Conservation (phyloP, 2,329 filamentous ascomycete species). For the Fusarium sterilihyphosum region DNA sequence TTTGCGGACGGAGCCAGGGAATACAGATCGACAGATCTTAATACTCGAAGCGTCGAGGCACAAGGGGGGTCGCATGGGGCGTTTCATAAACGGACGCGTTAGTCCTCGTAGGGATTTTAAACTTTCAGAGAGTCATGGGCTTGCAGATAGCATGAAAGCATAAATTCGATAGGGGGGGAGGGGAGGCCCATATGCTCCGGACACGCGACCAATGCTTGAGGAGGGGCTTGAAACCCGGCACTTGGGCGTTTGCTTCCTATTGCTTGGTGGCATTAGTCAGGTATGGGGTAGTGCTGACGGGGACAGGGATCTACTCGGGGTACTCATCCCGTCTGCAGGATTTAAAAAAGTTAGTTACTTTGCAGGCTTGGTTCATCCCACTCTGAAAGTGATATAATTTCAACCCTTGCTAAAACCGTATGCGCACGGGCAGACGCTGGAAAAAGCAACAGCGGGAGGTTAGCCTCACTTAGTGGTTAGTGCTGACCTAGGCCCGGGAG, state of each 20-base stretch:
- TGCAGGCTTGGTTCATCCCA: not conserved
- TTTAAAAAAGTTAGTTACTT: not conserved
- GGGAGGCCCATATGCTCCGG: not conserved
- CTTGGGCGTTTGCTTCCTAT: not conserved
- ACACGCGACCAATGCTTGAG: not conserved
- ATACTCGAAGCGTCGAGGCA: not conserved
- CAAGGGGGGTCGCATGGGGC: not conserved
- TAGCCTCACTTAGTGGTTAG: not conserved
- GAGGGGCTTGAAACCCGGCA: not conserved
- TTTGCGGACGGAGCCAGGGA: not conserved
- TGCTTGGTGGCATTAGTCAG: not conserved
- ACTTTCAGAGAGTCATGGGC: not conserved
- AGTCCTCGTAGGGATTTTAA: not conserved
- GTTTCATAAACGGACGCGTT: conserved; percentile 4
- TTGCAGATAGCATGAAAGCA: not conserved
- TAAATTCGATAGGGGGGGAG: not conserved
- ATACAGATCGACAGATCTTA: not conserved
- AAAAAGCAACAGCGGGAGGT: not conserved
- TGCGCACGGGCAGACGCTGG: not conserved
- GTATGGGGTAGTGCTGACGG: not conserved
- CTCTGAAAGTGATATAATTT: not conserved
- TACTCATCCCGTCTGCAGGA: not conserved
- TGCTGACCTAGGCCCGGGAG: not conserved
- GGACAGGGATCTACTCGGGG: not conserved
- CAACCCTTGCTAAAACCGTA: not conserved